These are phyloP conservation scores for Elongisporangium undulatum DNA, from an alignment of 352 stramenopile genomes.

Conservation along the genomic window DNA sequence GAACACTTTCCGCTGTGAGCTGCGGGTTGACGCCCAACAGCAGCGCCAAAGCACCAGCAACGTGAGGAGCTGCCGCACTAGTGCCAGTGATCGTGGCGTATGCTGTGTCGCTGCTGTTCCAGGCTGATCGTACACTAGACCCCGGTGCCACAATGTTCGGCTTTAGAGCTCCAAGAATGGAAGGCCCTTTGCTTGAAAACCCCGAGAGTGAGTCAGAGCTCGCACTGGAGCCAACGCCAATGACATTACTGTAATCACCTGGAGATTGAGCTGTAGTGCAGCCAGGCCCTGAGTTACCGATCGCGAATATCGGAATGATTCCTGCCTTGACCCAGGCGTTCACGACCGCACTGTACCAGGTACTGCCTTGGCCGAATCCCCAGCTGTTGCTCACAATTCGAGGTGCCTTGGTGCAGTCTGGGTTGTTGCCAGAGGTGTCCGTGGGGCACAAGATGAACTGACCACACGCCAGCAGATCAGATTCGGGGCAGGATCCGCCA, in stretches of 20 bases:
- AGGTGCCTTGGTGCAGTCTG: slow-evolving; percentile 7
- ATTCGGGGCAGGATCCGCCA: background rate
- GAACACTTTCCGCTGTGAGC: slow-evolving; percentile 12
- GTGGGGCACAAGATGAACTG: slow-evolving; percentile 19
- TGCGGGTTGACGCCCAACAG: slow-evolving; percentile 12
- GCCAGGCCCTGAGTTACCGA: slow-evolving; percentile 2
- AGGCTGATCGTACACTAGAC: slow-evolving; percentile 10
- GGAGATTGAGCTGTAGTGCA: slow-evolving; percentile 7
- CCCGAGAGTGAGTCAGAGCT: slow-evolving; percentile 6
- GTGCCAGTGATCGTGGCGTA: slow-evolving; percentile 13
- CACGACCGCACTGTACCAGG: slow-evolving; percentile 6
- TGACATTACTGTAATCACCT: slow-evolving; percentile 14
- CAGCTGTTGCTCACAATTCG: slow-evolving; percentile 16
- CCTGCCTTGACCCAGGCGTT: slow-evolving; percentile 10
- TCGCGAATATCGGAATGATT: slow-evolving; percentile 17
- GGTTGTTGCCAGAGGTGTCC: slow-evolving; percentile 8
- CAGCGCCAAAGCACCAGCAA: slow-evolving; percentile 6
- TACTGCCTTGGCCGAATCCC: slow-evolving; percentile 8
- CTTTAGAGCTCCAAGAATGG: slow-evolving; percentile 11
- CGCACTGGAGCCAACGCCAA: slow-evolving; percentile 19
- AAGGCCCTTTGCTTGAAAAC: slow-evolving; percentile 16
- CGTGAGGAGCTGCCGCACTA: slow-evolving; percentile 11
- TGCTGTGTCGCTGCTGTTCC: background rate
- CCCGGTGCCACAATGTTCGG: slow-evolving; percentile 24
- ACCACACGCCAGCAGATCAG: slow-evolving; percentile 4